These are phyloP conservation scores for Globisporangium polare DNA, from an alignment of 352 stramenopile species.

Conservation along the genomic window DNA sequence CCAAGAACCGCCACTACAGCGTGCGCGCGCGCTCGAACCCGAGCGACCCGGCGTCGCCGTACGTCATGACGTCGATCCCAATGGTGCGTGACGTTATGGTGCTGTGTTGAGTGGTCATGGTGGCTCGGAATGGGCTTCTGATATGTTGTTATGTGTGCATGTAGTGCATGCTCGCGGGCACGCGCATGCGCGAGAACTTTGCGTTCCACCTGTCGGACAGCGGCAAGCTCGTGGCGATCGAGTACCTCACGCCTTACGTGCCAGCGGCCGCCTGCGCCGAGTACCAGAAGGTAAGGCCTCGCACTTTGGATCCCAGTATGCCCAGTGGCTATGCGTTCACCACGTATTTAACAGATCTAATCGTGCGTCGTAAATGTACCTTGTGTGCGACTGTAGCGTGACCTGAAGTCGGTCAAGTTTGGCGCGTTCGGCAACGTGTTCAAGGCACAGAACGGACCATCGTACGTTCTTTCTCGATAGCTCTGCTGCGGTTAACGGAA, in stretches of 20 bases:
- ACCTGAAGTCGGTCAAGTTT: slow-evolving; percentile 61
- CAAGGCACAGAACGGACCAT: slow-evolving; percentile 54
- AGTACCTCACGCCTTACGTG: slow-evolving; percentile 74
- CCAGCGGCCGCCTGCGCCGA: slow-evolving; percentile 31
- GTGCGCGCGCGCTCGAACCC: slow-evolving; percentile 66
- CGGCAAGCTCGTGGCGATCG: slow-evolving; percentile 74
- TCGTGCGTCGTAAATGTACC: neutral
- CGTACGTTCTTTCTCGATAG: slow-evolving; percentile 40
- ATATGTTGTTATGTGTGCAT: neutral
- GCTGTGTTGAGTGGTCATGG: neutral
- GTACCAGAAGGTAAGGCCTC: slow-evolving; percentile 39
- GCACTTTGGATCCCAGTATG: neutral
- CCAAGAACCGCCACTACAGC: slow-evolving; percentile 53
- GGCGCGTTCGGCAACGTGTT: slow-evolving; percentile 49
- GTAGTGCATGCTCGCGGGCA: slow-evolving; percentile 69
- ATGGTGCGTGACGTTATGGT: slow-evolving; percentile 26
- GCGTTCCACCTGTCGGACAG: slow-evolving; percentile 78
- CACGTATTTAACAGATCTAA: neutral
- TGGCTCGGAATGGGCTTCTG: neutral
- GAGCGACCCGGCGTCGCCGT: slow-evolving; percentile 49
- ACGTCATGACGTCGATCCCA: slow-evolving; percentile 71
- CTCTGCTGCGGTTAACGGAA: neutral
- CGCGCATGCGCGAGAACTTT: slow-evolving; percentile 74
- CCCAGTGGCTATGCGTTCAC: neutral
- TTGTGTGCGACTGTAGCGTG: slow-evolving; percentile 20